phyloP scores from a whole-genome alignment of 106 monocot genomes.

The Allium cepa region DNA sequence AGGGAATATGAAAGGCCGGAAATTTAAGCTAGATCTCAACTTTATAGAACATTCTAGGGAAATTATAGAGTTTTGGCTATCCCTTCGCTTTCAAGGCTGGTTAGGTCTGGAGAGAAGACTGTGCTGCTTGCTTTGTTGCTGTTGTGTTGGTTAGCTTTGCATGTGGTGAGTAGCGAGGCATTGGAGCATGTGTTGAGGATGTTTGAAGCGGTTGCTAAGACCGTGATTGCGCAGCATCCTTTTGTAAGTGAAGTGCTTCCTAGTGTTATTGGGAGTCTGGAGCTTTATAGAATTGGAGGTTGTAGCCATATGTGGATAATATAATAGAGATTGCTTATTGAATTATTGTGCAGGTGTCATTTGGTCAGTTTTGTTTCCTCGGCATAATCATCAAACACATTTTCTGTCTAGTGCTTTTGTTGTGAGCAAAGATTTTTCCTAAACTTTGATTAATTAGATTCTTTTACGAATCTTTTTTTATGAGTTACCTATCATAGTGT shows the following conservation, averaged over 20 bases:
- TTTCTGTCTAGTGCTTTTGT: too few relatives aligned
- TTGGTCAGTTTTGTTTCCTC: too few relatives aligned
- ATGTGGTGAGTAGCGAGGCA: conserved; percentile 36
- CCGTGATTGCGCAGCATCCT: conserved; percentile 24
- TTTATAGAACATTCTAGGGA: conserved; percentile 45
- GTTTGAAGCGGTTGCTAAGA: conserved; percentile 21
- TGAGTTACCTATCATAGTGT: too few relatives aligned
- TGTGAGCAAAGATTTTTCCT: too few relatives aligned
- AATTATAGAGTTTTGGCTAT: conserved; percentile 45
- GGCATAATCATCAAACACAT: too few relatives aligned
- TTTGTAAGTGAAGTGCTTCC: conserved; percentile 42
- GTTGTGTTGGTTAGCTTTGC: conserved; percentile 36
- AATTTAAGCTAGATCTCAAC: conserved; percentile 32
- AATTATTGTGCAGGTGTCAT: too few relatives aligned
- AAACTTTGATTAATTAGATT: too few relatives aligned
- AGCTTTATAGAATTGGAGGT: conserved; percentile 32
- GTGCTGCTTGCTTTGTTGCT: conserved; percentile 42
- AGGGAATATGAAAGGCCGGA: conserved; percentile 50
- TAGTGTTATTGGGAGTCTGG: conserved; percentile 36
- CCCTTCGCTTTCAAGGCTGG: conserved; percentile 26
- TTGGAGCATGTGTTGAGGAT: conserved; percentile 30
- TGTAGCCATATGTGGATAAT: too few relatives aligned
- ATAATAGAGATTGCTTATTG: too few relatives aligned
- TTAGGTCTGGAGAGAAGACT: conserved; percentile 34
- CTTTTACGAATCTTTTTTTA: too few relatives aligned